Evolutionary conservation across 768 basidiomycete species (phyloP).

Genomic region (Phlebiopsis gigantea): DNA sequence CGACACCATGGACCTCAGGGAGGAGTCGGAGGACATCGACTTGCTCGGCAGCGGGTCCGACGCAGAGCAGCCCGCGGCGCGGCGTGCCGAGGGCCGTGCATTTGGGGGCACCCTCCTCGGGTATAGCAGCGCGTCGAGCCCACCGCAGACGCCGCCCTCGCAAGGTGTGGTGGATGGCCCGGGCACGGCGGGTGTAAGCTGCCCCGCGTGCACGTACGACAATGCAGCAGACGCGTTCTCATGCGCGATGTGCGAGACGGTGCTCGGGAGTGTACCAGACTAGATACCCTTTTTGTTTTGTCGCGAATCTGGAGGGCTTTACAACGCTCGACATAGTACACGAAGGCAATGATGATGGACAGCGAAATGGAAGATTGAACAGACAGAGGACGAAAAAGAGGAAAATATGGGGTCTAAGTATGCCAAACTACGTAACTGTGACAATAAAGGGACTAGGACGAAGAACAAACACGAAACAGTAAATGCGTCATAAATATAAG

Average conservation of each 20-base stretch:
- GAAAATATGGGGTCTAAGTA: background rate
- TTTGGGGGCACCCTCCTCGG: constrained; percentile 73
- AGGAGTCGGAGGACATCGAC: constrained; percentile 57
- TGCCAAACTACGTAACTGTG: background rate
- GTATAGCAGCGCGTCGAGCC: constrained; percentile 13
- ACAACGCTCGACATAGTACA: constrained; percentile 10
- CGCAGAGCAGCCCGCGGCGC: constrained; percentile 32
- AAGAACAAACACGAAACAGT: constrained; percentile 3
- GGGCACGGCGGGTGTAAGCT: constrained; percentile 34
- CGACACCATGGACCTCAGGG: constrained; percentile 61
- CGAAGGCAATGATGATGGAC: constrained; percentile 4
- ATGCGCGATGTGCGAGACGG: constrained; percentile 27
- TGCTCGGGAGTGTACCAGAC: constrained; percentile 5
- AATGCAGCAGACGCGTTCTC: constrained; percentile 37
- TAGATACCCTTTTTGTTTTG: constrained; percentile 7
- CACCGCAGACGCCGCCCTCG: constrained; percentile 16
- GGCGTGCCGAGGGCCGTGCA: constrained; percentile 55
- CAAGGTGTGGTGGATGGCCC: constrained; percentile 21
- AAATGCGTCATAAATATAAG: constrained; percentile 10
- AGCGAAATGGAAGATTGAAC: background rate
- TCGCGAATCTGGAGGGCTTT: constrained; percentile 1
- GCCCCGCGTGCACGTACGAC: constrained; percentile 52
- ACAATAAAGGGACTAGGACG: too few relatives aligned
- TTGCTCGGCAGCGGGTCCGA: constrained; percentile 44
- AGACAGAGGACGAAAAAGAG: background rate